Evolutionary conservation across 805 yeast species (phyloP), one percentile per base, ranked within the genome.

Genomic region (Cyberlindnera sargentensis): DNA sequence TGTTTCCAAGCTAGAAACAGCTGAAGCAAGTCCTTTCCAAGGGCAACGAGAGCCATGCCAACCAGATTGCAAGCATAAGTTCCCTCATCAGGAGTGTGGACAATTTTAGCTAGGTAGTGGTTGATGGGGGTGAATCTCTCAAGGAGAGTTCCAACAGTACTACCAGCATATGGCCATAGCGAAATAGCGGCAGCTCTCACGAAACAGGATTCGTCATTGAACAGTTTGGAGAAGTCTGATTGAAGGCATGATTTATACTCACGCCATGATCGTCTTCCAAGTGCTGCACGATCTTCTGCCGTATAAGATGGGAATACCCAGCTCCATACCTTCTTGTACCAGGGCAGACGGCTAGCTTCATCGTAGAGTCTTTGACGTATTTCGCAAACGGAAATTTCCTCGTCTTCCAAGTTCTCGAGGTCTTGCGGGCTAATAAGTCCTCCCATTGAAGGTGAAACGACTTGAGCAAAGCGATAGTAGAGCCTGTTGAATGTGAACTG

Each of bases 61-160:
- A 65, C 28, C n/a, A 68, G 24, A 40, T 68, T 67, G 23, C 63
- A 41, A 1, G 63, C 45, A 36, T 63, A 67, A 6, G 55, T 47
- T 1, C 57, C 55, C 43, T 68, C 70, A 48, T 67, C 71, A 1
- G 73, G 72, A 0, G 70, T 67, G 15, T 47, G 44, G 8, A 56
- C 50, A 11, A 43, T 43, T 23, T 41, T 48, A 44, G 54, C 52
- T 6, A 62, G 43, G 6, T 53, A 43, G 3, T 37, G 25, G 43
- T 53, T 49, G 7, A 66, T 32, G 10, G 42, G 39, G 3, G 64
- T 56, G 9, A 57, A 46, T 15, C 49, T 50, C 2, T 53, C 36
- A 3, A 66, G 40, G 2, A 61, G 2, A 3, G 46, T 34, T 9
- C 66, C 58, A 15, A 58, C 32, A 1, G 52, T 34, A 36, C 51